Base-by-base conservation (phyloP, 2,329 filamentous ascomycete species). In the Xylaria sp. region DNA sequence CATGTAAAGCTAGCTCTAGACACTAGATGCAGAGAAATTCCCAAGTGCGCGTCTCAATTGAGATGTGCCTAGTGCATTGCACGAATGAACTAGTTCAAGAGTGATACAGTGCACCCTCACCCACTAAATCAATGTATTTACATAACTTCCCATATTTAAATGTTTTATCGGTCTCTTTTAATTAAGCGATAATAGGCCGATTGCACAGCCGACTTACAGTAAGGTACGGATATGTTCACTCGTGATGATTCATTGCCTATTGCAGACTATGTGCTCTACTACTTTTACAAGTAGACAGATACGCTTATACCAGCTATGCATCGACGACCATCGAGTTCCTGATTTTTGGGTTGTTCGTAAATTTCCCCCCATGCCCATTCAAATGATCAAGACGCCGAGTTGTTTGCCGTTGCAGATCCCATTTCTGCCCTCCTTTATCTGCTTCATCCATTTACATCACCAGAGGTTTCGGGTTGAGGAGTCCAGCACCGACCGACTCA, bases 401-500 rank as follows among this genome's bases (percentile, higher is more conserved):
- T 62, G 64, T 67, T 66, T 58, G 56, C 63, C 67, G 60, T 65
- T 56, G 63, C 56, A 66, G 53, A 67, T 60, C 53, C 61, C 25
- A 53, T 44, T 51, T 56, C 54, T 49, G 35, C 61, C 58, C 63
- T 53, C 55, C 47, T 51, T 55, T 52, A 41, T 65, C 60, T 43
- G 15, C 46, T 56, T 62, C 31, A 46, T 63, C 54, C 56, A 21
- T 60, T 58, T 57, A 48, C 35, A 46, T 51, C 51, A 46, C 54
- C 48, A 54, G 56, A 25, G 25, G 38, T 61, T 63, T 68, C 54
- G 57, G 60, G 57, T 71, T 66, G 70, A 73, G 70, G 64, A 71
- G 73, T 67, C 73, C 71, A 74, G 68, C 72, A 74, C 71, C 72
- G 71, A 73, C 70, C 71, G 76, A 73, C 71, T 77, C 74, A 72